phyloP scores from a whole-genome alignment of 768 basidiomycete species.

The Trichaptum fuscoviolaceum region DNA sequence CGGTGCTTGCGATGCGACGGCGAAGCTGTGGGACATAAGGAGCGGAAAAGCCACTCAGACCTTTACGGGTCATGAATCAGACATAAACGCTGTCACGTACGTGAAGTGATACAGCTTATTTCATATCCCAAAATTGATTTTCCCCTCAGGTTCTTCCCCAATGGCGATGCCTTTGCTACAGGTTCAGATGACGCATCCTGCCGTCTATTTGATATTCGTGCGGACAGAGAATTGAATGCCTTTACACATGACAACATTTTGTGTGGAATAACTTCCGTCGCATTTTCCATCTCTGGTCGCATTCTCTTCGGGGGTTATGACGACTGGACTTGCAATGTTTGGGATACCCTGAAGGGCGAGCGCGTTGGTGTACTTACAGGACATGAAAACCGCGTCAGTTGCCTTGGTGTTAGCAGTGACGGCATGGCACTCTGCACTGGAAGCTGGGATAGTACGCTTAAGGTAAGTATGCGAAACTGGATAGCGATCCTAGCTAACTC shows the following conservation, averaged over 20 bases:
- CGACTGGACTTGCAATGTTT: constrained; percentile 99
- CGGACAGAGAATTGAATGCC: constrained; percentile 93
- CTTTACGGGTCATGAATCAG: constrained; percentile 96
- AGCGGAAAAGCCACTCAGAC: constrained; percentile 97
- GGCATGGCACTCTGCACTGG: constrained; percentile 99
- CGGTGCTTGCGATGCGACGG: constrained; percentile 96
- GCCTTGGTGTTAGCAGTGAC: constrained; percentile 91
- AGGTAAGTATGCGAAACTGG: constrained; percentile 48
- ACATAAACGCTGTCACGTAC: constrained; percentile 98
- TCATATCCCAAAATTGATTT: constrained; percentile 10
- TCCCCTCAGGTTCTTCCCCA: constrained; percentile 87
- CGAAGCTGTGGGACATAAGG: constrained; percentile 98
- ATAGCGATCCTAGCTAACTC: constrained; percentile 12
- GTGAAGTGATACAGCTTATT: constrained; percentile 29
- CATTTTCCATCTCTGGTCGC: constrained; percentile 96
- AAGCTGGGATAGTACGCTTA: constrained; percentile 95
- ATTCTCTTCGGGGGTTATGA: constrained; percentile 99
- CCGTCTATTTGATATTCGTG: constrained; percentile 95
- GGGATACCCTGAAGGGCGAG: constrained; percentile 98
- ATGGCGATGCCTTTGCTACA: constrained; percentile 97
- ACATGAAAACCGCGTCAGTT: constrained; percentile 97
- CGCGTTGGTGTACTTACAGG: constrained; percentile 96
- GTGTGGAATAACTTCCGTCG: constrained; percentile 98
- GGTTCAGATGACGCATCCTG: constrained; percentile 99
- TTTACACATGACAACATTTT: constrained; percentile 99